These are phyloP conservation scores for Ustilago trichophora DNA, from an alignment of 1,284 basidiomycete genomes.

Conservation along the genomic window DNA sequence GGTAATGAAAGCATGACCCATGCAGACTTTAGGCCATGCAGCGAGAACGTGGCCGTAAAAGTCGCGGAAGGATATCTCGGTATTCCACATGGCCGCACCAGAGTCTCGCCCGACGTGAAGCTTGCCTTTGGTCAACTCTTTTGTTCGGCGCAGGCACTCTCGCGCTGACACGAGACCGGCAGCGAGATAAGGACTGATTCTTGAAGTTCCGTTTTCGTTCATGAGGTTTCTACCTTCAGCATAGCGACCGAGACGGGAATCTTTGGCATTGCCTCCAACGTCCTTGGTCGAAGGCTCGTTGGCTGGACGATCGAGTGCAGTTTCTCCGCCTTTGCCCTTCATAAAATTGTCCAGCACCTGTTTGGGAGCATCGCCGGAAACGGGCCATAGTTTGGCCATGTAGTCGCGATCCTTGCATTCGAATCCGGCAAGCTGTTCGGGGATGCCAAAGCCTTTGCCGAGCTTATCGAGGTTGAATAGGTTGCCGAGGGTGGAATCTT, in stretches of 20 bases:
- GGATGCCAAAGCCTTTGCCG: slow-evolving; percentile 65
- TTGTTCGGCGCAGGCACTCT: slow-evolving; percentile 77
- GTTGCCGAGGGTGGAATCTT: slow-evolving; percentile 70
- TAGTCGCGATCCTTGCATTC: slow-evolving; percentile 72
- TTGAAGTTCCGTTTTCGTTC: slow-evolving; percentile 53
- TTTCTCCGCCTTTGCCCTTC: slow-evolving; percentile 70
- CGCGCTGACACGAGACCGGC: slow-evolving; percentile 83
- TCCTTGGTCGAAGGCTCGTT: slow-evolving; percentile 31
- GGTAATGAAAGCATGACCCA: slow-evolving; percentile 72
- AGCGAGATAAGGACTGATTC: slow-evolving; percentile 79
- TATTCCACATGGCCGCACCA: slow-evolving; percentile 83
- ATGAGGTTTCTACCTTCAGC: slow-evolving; percentile 74
- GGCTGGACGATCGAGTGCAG: slow-evolving; percentile 41
- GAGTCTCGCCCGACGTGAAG: slow-evolving; percentile 73
- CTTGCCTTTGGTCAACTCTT: slow-evolving; percentile 69
- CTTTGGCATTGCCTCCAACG: slow-evolving; percentile 70
- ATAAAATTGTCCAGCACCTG: slow-evolving; percentile 82
- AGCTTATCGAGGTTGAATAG: slow-evolving; percentile 46
- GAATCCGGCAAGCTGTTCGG: slow-evolving; percentile 67
- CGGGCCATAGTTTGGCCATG: slow-evolving; percentile 81
- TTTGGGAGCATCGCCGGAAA: slow-evolving; percentile 75
- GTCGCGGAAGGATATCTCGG: slow-evolving; percentile 72
- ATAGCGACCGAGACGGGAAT: slow-evolving; percentile 76
- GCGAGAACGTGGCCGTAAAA: slow-evolving; percentile 74
- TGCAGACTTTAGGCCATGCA: slow-evolving; percentile 81